phyloP scores from a whole-genome alignment of 1,139 yeast genomes.

The Lodderomyces parapsilosis region DNA sequence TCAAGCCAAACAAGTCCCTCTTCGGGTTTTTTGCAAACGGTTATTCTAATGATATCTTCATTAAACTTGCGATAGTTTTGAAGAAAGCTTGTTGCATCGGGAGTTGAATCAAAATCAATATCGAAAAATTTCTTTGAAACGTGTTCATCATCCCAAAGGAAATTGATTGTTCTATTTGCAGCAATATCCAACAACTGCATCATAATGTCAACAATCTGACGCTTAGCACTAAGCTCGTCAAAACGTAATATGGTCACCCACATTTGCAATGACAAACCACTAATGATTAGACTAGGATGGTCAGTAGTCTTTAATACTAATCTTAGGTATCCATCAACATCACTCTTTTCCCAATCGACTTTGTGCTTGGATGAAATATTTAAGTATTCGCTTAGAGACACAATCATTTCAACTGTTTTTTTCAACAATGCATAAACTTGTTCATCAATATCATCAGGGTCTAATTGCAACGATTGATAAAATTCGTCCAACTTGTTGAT shows the following conservation, averaged over 20 bases:
- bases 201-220: constrained; percentile 50
- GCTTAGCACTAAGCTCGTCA: constrained; percentile 62
- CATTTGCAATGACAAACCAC: constrained; percentile 87
- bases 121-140: constrained; percentile 65
- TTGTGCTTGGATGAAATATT: constrained; percentile 43
- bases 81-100: constrained; percentile 77
- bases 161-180: constrained; percentile 76
- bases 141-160: constrained; percentile 64
- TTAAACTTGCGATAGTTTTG: constrained; percentile 78
- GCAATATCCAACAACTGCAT: constrained; percentile 73
- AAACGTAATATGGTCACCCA: constrained; percentile 90
- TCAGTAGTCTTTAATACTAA: constrained; percentile 78
- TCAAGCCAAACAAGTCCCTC: constrained; percentile 84
- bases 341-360: constrained; percentile 51
- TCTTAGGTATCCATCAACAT: constrained; percentile 61
- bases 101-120: constrained; percentile 82
- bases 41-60: constrained; percentile 87
- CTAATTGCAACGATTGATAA: constrained; percentile 59
- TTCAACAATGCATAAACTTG: constrained; percentile 74
- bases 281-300: constrained; percentile 84
- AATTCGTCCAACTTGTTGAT: constrained; percentile 64
- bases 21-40: constrained; percentile 82
- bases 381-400: constrained; percentile 79
- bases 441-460: constrained; percentile 80
- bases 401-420: constrained; percentile 91